Percentiles rank a stretch among this genome's conserved stretches.
These are phyloP conservation scores for Oehlia diaphana DNA, from an alignment of 192 early-diverging fungal genomes.

Conservation along the genomic window DNA sequence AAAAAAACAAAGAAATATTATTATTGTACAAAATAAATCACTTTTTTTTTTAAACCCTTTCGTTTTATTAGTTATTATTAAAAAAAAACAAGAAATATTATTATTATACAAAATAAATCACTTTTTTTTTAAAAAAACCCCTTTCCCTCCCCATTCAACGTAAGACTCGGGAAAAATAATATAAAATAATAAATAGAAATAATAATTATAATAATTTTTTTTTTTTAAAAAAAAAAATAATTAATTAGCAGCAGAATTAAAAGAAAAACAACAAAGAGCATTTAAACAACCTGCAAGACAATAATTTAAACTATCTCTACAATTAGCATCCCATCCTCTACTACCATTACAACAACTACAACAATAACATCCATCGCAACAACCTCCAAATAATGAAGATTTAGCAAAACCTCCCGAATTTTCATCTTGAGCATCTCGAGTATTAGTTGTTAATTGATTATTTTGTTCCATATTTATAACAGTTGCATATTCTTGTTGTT, in stretches of 20 bases:
- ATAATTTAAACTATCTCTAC: neutral
- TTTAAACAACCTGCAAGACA: neutral
- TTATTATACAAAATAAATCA: no score
- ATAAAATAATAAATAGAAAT: neutral
- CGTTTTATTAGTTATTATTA: no score
- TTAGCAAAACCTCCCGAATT: neutral
- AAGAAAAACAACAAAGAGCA: neutral
- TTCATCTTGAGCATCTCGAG: neutral
- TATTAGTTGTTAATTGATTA: neutral
- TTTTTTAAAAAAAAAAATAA: no score
- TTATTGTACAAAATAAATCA: no score
- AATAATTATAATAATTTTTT: no score
- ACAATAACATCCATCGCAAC: neutral
- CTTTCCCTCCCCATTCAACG: no score
- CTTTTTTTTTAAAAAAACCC: no score
- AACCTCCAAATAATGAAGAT: neutral
- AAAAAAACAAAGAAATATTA: no score
- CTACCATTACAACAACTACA: neutral
- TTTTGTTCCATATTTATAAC: neutral
- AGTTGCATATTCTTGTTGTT: neutral
- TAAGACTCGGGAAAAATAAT: no score
- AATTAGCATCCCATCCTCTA: neutral
- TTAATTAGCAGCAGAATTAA: neutral
- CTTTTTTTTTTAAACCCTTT: no score
- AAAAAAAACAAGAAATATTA: no score